Percentiles rank a stretch among this genome's conserved stretches.
Conservation (phyloP, 192 early-diverging fungal genomes). For the Diversispora eburnea region DNA sequence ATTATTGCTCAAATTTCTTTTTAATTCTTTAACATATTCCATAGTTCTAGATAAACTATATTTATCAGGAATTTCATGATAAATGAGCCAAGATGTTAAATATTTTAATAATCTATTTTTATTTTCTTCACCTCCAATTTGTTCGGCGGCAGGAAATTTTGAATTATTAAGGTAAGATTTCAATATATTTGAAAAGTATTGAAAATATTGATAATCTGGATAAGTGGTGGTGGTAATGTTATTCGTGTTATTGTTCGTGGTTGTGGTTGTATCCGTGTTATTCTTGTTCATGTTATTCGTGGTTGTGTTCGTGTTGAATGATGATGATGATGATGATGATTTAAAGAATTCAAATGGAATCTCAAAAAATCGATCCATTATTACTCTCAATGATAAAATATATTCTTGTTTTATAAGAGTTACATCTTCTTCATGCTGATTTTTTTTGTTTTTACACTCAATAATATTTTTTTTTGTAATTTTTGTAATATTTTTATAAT, state of each 20-base stretch:
- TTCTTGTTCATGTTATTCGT: too few relatives aligned
- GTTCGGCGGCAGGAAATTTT: background rate
- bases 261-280: too few relatives aligned
- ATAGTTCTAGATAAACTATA: constrained; percentile 51
- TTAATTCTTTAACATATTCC: background rate
- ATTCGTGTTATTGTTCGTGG: too few relatives aligned
- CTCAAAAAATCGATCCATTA: constrained; percentile 21
- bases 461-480: background rate
- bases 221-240: too few relatives aligned
- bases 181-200: background rate
- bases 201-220: background rate
- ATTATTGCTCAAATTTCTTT: background rate
- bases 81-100: constrained; percentile 12
- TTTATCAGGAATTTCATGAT: constrained; percentile 16
- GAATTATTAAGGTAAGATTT: background rate
- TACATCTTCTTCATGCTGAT: background rate
- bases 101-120: constrained; percentile 3
- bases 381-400: constrained; percentile 1
- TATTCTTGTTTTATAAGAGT: constrained; percentile 15
- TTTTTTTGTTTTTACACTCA: background rate
- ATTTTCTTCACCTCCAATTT: constrained; percentile 2
- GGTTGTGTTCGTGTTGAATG: background rate
- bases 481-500: constrained; percentile 15
- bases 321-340: background rate
- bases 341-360: background rate